These are phyloP conservation scores for Aureobasidium sp. DNA, from an alignment of 2,329 filamentous ascomycete species.

Conservation along the genomic window DNA sequence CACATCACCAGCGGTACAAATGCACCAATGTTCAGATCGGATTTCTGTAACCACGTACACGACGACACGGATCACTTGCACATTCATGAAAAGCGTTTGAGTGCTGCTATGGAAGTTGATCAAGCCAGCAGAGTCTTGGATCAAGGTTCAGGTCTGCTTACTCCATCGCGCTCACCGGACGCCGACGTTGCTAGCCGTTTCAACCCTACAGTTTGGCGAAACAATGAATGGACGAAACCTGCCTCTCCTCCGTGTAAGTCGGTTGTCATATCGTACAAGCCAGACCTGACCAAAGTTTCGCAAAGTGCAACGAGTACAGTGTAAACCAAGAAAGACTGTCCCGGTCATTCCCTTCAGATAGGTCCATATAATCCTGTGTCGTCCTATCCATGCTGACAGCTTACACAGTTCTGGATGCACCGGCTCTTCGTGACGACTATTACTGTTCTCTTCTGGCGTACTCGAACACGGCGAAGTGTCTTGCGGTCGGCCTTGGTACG, in stretches of 20 bases:
- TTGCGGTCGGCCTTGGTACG: conserved; percentile 76
- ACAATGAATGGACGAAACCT: conserved; percentile 34
- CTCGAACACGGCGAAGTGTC: conserved; percentile 61
- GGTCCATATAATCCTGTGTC: conserved; percentile 25
- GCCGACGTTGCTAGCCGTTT: background rate
- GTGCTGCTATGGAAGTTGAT: conserved; percentile 74
- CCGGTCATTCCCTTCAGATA: conserved; percentile 73
- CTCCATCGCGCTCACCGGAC: background rate
- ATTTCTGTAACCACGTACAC: conserved; percentile 39
- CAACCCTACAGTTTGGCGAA: conserved; percentile 29
- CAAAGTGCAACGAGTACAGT: conserved; percentile 24
- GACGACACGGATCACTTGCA: conserved; percentile 55
- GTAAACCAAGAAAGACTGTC: conserved; percentile 38
- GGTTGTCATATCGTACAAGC: conserved; percentile 12
- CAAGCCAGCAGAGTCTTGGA: conserved; percentile 57
- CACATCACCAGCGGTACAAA: conserved; percentile 64
- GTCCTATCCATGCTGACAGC: conserved; percentile 27
- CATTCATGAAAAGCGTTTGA: conserved; percentile 66
- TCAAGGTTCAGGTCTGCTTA: background rate
- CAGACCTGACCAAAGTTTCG: conserved; percentile 18
- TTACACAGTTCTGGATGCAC: conserved; percentile 75
- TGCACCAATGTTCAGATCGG: conserved; percentile 56
- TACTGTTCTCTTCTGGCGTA: conserved; percentile 92
- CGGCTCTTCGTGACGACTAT: conserved; percentile 84
- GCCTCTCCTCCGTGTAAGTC: conserved; percentile 11